Evolutionary conservation across 2,329 filamentous ascomycete genomes (phyloP), one percentile per base, ranked within the genome.

Genomic region (Orbilia brochopaga): DNA sequence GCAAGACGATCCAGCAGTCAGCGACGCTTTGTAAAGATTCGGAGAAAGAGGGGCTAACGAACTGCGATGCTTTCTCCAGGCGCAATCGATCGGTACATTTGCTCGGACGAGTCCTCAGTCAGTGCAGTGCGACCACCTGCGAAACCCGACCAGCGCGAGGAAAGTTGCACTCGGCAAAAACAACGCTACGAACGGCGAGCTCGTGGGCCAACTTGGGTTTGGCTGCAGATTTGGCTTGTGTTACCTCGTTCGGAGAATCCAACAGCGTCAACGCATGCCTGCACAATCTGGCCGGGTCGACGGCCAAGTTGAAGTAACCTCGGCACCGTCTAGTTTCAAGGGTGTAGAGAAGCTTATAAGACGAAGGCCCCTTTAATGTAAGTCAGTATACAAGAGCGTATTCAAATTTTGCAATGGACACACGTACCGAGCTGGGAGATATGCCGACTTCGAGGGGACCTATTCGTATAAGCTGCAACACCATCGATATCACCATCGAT

Each of bases 191-290:
- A n/a, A n/a, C n/a, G 27, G 35, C 44, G 46, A 44, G 64, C 64
- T 60, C 55, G 56, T 69, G 64, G 42, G 44, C 27, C 27, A 32
- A 32, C 27, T 13, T 52, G 46, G 19, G 5, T 42, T 42, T 54
- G 32, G 51, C 13, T 51, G 13, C 55, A 8, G 27, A 8, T 63
- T 70, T 60, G 48, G 54, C 27, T 51, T 70, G 66, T 70, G 66
- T 70, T 48, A 62, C 58, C 59, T 55, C 51, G 40, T 44, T 58
- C 53, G 65, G 65, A 62, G 58, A 70, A 59, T 63, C 66, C 66
- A 70, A 70, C 66, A 64, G 30, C 32, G 48, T 64, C 66, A 70
- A 70, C 66, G 59, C 65, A 69, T 59, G 65, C 51, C 19, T 15
- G 15, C n/a, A n/a, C 32, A 57, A 37, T 40, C 48, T 51, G 19